A percentile compares a stretch with the other conserved stretches of the same genome.
Evolutionary conservation across 140 eudicot genomes (phyloP).

Genomic region (Senecio squalidus): DNA sequence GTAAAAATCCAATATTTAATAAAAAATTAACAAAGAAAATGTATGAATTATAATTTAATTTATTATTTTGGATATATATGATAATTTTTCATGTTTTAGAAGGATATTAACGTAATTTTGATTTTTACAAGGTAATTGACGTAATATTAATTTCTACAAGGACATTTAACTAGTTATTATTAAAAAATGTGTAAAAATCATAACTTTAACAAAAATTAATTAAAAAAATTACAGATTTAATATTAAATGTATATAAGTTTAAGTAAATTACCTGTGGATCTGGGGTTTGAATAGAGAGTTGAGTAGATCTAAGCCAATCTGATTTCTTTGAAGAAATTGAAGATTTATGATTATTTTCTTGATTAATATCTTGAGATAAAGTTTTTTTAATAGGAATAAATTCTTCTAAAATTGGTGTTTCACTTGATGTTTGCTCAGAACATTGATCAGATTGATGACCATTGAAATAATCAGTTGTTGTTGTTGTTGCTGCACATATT

Average conservation of each 20-base stretch:
- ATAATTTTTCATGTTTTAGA: too few relatives aligned
- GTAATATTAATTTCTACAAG: too few relatives aligned
- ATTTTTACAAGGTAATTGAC: too few relatives aligned
- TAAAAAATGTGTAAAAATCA: too few relatives aligned
- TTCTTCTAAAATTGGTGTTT: conserved; percentile 70
- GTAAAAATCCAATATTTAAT: too few relatives aligned
- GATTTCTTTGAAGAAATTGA: conserved; percentile 44
- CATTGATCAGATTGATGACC: conserved; percentile 72
- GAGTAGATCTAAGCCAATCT: conserved; percentile 97
- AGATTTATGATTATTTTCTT: conserved; percentile 29
- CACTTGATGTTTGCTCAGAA: conserved; percentile 76
- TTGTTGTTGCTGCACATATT: conserved; percentile 41
- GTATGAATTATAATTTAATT: too few relatives aligned
- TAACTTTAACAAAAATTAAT: too few relatives aligned
- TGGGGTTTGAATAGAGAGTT: conserved; percentile 81
- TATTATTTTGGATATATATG: too few relatives aligned
- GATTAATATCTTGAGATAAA: conserved; percentile 39
- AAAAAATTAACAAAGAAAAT: too few relatives aligned
- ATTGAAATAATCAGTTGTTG: conserved; percentile 37
- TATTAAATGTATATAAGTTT: background rate
- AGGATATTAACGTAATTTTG: too few relatives aligned
- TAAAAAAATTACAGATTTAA: background rate
- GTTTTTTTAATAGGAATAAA: conserved; percentile 67
- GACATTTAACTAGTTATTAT: too few relatives aligned
- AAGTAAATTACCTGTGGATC: conserved; percentile 66